Percentiles rank a stretch among this genome's conserved stretches.
phyloP scores from a whole-genome alignment of 345 rosid species.

The Salix suchowensis region DNA sequence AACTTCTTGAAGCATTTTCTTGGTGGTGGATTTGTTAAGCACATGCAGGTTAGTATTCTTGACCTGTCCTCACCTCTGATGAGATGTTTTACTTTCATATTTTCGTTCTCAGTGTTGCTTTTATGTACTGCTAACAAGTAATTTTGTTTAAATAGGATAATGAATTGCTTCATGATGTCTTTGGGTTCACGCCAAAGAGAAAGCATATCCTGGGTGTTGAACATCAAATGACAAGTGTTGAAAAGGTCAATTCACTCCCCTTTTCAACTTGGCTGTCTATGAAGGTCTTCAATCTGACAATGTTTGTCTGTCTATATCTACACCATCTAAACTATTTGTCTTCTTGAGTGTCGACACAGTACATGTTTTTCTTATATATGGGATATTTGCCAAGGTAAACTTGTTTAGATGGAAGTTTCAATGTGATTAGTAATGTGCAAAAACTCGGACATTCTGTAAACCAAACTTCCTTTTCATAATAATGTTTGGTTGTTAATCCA shows the following conservation, averaged over 20 bases:
- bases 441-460: background rate
- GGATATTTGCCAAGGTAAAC: background rate
- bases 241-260: conserved; percentile 48
- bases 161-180: conserved; percentile 71
- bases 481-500: background rate
- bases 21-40: conserved; percentile 88
- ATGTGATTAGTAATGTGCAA: background rate
- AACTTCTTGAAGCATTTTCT: conserved; percentile 79
- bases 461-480: background rate
- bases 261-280: background rate
- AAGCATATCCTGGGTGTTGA: conserved; percentile 36
- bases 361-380: background rate
- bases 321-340: background rate
- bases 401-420: background rate
- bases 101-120: background rate
- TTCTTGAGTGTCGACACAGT: background rate
- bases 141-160: conserved; percentile 55
- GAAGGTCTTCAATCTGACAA: background rate
- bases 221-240: conserved; percentile 38
- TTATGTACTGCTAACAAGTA: background rate
- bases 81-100: background rate
- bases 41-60: conserved; percentile 73
- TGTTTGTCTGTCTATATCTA: background rate
- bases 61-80: background rate
- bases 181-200: conserved; percentile 68